Evolutionary conservation across 768 basidiomycete genomes (phyloP).

Genomic region (Pleurotus eryngii): DNA sequence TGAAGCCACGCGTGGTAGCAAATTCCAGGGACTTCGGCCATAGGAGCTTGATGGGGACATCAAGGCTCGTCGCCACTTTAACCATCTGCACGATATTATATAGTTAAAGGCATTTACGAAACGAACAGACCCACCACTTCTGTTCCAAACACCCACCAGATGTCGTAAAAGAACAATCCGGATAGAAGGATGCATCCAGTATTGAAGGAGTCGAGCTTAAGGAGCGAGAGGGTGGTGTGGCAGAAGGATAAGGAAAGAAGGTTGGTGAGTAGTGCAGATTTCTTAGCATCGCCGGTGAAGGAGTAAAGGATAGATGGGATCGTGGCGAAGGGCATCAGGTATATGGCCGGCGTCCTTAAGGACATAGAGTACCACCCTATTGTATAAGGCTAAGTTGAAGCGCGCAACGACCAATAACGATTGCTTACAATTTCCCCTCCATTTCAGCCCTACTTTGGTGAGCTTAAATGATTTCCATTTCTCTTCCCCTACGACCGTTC

Average conservation of each 20-base stretch:
- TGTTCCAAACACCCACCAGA: slow-evolving; percentile 93
- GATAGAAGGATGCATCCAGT: slow-evolving; percentile 81
- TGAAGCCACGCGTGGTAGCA: slow-evolving; percentile 55
- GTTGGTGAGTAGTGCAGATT: slow-evolving; percentile 75
- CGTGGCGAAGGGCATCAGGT: slow-evolving; percentile 55
- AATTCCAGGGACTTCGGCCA: slow-evolving; percentile 70
- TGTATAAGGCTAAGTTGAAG: slow-evolving; percentile 21
- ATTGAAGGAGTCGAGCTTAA: slow-evolving; percentile 86
- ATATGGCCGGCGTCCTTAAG: slow-evolving; percentile 54
- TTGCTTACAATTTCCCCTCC: slow-evolving; percentile 41
- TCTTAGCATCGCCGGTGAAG: slow-evolving; percentile 37
- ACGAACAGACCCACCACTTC: slow-evolving; percentile 59
- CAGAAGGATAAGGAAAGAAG: slow-evolving; percentile 75
- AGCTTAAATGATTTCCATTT: slow-evolving; percentile 59
- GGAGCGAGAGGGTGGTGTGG: slow-evolving; percentile 71
- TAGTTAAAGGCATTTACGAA: not conserved
- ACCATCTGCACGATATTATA: slow-evolving; percentile 64
- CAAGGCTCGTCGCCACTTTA: slow-evolving; percentile 83
- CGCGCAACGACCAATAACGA: slow-evolving; percentile 12
- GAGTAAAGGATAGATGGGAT: slow-evolving; percentile 67
- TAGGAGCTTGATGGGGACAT: slow-evolving; percentile 91
- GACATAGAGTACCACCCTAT: slow-evolving; percentile 31
- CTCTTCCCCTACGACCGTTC: slow-evolving; percentile 43
- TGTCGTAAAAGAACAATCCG: slow-evolving; percentile 89
- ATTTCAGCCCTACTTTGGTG: slow-evolving; percentile 40